A percentile compares a stretch with the other conserved stretches of the same genome.
These are phyloP conservation scores for Fusarium anthophilum DNA, from an alignment of 2,329 filamentous ascomycete genomes.

Conservation along the genomic window DNA sequence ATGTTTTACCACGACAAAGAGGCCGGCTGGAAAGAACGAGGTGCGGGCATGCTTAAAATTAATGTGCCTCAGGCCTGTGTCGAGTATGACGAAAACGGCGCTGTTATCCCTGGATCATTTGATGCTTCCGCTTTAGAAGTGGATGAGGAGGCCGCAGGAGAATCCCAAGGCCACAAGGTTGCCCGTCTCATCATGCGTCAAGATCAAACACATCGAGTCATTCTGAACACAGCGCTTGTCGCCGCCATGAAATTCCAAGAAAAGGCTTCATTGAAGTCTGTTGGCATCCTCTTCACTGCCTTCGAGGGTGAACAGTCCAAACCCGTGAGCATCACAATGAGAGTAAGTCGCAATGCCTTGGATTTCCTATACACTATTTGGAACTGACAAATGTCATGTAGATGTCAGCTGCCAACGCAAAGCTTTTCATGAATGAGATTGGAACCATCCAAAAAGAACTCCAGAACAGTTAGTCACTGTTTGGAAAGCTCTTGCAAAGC, in stretches of 20 bases:
- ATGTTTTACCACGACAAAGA: conserved; percentile 81
- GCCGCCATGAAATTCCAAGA: conserved; percentile 83
- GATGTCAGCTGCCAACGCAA: conserved; percentile 65
- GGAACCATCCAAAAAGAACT: conserved; percentile 62
- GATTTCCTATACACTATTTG: not conserved
- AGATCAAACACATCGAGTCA: conserved; percentile 85
- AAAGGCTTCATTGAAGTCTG: conserved; percentile 75
- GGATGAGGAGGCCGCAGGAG: conserved; percentile 50
- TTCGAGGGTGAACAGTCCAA: conserved; percentile 65
- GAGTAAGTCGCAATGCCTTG: conserved; percentile 56
- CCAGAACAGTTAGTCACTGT: conserved; percentile 47
- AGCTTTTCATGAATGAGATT: conserved; percentile 61
- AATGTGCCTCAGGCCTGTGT: conserved; percentile 73
- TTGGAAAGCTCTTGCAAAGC: conserved; percentile 4
- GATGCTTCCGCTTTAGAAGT: conserved; percentile 63
- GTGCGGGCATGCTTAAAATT: conserved; percentile 83
- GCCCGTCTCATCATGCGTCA: conserved; percentile 89
- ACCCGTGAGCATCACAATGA: conserved; percentile 68
- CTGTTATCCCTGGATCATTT: conserved; percentile 62
- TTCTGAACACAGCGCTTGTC: conserved; percentile 85
- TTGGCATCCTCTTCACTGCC: conserved; percentile 73
- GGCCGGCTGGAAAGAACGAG: conserved; percentile 88
- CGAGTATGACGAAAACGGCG: conserved; percentile 62
- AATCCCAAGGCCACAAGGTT: conserved; percentile 53
- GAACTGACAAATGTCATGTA: conserved; percentile 40